Evolutionary conservation across 1,139 yeast species (phyloP).

Genomic region (Kodamaea plutei): DNA sequence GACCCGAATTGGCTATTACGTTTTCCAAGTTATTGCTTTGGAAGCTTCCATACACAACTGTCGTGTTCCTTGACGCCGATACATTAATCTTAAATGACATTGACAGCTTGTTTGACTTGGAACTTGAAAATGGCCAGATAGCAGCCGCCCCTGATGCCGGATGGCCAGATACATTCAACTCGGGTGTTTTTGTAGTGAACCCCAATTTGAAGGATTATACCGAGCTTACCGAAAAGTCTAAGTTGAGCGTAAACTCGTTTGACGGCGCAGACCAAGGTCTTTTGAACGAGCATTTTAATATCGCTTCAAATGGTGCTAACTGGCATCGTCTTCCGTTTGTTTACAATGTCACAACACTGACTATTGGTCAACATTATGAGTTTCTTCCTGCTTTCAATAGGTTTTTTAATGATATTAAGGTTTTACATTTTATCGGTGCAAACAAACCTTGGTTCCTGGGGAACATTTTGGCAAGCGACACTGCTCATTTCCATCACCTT

Average conservation of each 20-base stretch:
- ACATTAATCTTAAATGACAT: slow-evolving; percentile 24
- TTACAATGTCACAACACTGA: slow-evolving; percentile 29
- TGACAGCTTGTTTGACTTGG: slow-evolving; percentile 22
- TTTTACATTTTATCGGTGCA: slow-evolving; percentile 28
- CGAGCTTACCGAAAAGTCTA: slow-evolving; percentile 16
- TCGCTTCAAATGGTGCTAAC: too few species aligned
- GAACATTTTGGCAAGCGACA: slow-evolving; percentile 12
- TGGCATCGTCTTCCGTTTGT: slow-evolving; percentile 29
- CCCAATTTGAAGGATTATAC: slow-evolving; percentile 19
- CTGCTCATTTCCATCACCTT: slow-evolving; percentile 23
- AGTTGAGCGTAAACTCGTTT: slow-evolving; percentile 17
- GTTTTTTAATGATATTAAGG: slow-evolving; percentile 24
- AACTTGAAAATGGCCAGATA: slow-evolving; percentile 14
- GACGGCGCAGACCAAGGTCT: slow-evolving; percentile 37
- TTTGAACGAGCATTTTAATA: slow-evolving; percentile 26
- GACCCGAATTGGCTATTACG: slow-evolving; percentile 27
- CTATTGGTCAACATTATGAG: slow-evolving; percentile 24
- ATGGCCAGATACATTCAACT: slow-evolving; percentile 37
- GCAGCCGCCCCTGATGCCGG: slow-evolving; percentile 33
- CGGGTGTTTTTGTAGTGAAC: slow-evolving; percentile 28
- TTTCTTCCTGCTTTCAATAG: slow-evolving; percentile 29
- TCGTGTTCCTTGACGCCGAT: slow-evolving; percentile 30
- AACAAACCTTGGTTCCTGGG: slow-evolving; percentile 27
- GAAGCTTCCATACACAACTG: slow-evolving; percentile 22
- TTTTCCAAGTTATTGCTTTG: slow-evolving; percentile 27